These are phyloP conservation scores for Pseudogymnoascus sp. DNA, from an alignment of 2,329 filamentous ascomycete genomes.

Conservation along the genomic window DNA sequence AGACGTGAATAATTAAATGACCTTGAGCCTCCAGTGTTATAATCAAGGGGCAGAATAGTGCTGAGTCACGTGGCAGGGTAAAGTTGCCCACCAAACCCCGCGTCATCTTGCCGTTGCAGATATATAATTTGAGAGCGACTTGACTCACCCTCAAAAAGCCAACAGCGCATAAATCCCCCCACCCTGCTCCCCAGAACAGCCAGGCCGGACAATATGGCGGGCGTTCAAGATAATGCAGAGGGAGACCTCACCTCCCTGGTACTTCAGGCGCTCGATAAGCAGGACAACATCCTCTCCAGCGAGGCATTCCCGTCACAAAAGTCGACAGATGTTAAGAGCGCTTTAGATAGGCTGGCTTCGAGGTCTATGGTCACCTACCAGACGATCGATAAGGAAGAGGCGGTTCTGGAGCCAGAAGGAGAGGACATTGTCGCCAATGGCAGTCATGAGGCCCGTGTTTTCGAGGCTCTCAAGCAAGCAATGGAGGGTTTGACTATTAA, in stretches of 20 bases:
- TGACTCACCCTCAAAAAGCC: conserved; percentile 11
- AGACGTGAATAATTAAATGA: neutral
- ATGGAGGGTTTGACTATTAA: conserved; percentile 74
- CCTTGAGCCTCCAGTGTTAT: neutral
- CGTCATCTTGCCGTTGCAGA: conserved; percentile 10
- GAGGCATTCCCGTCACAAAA: conserved; percentile 61
- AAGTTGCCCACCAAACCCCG: conserved; percentile 8
- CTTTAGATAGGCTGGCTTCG: conserved; percentile 76
- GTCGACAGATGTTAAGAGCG: conserved; percentile 70
- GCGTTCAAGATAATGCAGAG: conserved; percentile 32
- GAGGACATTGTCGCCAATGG: conserved; percentile 65
- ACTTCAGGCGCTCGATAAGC: conserved; percentile 56
- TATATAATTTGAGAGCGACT: conserved; percentile 8
- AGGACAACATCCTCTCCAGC: conserved; percentile 58
- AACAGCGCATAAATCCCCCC: neutral
- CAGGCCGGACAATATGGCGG: conserved; percentile 35
- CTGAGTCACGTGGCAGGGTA: conserved; percentile 3
- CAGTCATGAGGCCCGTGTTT: conserved; percentile 76
- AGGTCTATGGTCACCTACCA: conserved; percentile 84
- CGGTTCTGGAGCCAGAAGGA: conserved; percentile 66
- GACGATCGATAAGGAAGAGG: conserved; percentile 71
- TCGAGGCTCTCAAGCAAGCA: conserved; percentile 62
- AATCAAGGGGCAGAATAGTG: neutral
- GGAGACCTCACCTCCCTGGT: conserved; percentile 56
- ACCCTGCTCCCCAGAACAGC: conserved; percentile 3